Evolutionary conservation across 2,329 filamentous ascomycete species (phyloP), one percentile per base, ranked within the genome.

Genomic region (Colletotrichum tropicale): DNA sequence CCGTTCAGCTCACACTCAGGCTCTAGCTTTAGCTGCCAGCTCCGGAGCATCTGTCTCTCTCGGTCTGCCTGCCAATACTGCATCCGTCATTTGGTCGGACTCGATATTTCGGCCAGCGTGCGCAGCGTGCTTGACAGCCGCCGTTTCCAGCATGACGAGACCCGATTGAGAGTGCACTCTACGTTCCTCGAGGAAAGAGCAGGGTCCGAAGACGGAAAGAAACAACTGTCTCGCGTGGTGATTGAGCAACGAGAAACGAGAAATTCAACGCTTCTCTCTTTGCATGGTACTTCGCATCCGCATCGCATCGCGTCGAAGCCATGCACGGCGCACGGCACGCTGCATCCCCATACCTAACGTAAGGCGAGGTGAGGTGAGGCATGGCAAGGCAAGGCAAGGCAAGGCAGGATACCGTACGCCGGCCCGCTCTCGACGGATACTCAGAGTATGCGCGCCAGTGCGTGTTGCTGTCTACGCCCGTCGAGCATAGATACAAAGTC

Each of bases 211-310:
- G 67, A 48, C 60, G 34, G 60, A 13, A 32, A 36, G 43, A 43
- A 26, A 36, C 60, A 38, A 38, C 61, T 32, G 58, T 70, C 66
- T 68, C 60, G 71, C 66, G 26, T 24, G 56, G 34, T 65, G 24
- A 56, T 36, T 48, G 24, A 26, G 32, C 24, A 38, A 34, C 21
- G 66, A 66, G 52, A 24, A 64, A 34, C 24, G 58, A 66, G 30
- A 10, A 66, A 38, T 15, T 12, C 30, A 43, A 56, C 58, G 32
- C 65, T 38, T 43, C 28, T 38, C 61, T 32, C 38, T 64, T 74
- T 38, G 48, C 58, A 62, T 69, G n/a, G 64, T 43, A 43, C 70
- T 60, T 74, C 71, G 71, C 67, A 74, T 74, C 71, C 67, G 71
- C 71, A 74, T 74, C 71, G 60, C 71, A 71, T 43, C 38, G 18